A percentile compares a stretch with the other conserved stretches of the same genome.
Conservation (phyloP, 148 eudicot genomes). For the Fallopia convolvulus region DNA sequence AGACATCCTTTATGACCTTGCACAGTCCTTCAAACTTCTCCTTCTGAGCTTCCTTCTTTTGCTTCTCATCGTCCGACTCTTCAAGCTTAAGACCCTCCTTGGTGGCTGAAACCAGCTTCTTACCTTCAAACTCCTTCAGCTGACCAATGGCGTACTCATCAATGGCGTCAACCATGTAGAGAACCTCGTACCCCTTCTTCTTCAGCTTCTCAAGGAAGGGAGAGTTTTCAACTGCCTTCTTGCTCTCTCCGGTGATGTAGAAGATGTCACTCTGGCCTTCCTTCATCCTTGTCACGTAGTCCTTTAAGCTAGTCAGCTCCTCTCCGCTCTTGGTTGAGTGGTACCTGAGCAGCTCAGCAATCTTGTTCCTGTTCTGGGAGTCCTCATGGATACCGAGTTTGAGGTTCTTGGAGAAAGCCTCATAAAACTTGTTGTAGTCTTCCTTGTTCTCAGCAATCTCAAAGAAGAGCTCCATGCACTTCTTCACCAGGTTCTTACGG, state of each 20-base stretch:
- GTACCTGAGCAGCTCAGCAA: slow-evolving; percentile 24
- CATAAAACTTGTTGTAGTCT: slow-evolving; percentile 22
- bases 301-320: slow-evolving; percentile 27
- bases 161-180: slow-evolving; percentile 27
- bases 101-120: slow-evolving; percentile 23
- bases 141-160: slow-evolving; percentile 23
- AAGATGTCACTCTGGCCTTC: slow-evolving; percentile 25
- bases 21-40: slow-evolving; percentile 21
- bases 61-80: slow-evolving; percentile 22
- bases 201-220: slow-evolving; percentile 26
- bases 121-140: slow-evolving; percentile 25
- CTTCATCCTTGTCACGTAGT: slow-evolving; percentile 28
- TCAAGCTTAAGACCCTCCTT: slow-evolving; percentile 25
- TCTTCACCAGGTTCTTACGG: slow-evolving; percentile 27
- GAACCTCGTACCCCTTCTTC: slow-evolving; percentile 22
- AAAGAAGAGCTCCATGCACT: slow-evolving; percentile 23
- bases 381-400: slow-evolving; percentile 26
- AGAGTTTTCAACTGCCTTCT: slow-evolving; percentile 26
- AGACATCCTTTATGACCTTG: slow-evolving; percentile 26
- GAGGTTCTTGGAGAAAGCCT: slow-evolving; percentile 21
- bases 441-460: slow-evolving; percentile 29
- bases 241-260: slow-evolving; percentile 23
- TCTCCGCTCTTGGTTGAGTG: slow-evolving; percentile 23
- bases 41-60: slow-evolving; percentile 16
- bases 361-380: slow-evolving; percentile 24